These are phyloP conservation scores for Lactifluus pinguis DNA, from an alignment of 768 basidiomycete species.

Conservation along the genomic window DNA sequence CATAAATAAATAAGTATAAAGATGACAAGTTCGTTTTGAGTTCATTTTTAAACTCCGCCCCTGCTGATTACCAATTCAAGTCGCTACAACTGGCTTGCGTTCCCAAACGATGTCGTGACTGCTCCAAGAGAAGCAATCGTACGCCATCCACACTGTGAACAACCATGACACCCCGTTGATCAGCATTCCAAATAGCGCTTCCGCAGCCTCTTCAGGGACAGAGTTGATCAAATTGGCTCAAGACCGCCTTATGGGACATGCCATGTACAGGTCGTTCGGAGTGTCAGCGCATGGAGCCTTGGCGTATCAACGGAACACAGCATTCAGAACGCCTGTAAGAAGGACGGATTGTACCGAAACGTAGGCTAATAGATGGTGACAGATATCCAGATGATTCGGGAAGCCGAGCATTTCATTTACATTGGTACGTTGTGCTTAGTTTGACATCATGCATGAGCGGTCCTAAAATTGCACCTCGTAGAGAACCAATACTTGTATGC, in stretches of 20 bases:
- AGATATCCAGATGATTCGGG: constrained; percentile 74
- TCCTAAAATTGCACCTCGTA: constrained; percentile 12
- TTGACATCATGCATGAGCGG: background rate
- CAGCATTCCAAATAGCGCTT: constrained; percentile 25
- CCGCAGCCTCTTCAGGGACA: constrained; percentile 25
- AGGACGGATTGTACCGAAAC: background rate
- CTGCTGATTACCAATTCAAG: constrained; percentile 25
- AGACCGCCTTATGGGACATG: constrained; percentile 43
- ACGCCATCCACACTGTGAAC: constrained; percentile 62
- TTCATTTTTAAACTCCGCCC: background rate
- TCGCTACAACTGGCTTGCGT: constrained; percentile 58
- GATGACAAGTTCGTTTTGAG: constrained; percentile 37
- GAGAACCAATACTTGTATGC: constrained; percentile 86
- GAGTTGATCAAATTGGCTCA: constrained; percentile 27
- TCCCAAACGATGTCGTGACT: constrained; percentile 59
- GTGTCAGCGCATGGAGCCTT: constrained; percentile 89
- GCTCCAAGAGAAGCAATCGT: constrained; percentile 61
- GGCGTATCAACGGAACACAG: constrained; percentile 85
- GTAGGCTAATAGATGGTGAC: background rate
- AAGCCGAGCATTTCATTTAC: constrained; percentile 84
- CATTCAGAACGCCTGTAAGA: constrained; percentile 89
- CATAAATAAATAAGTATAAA: constrained; percentile 22
- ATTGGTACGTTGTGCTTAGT: constrained; percentile 52
- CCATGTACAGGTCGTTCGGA: constrained; percentile 73
- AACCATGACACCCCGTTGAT: constrained; percentile 34